Evolutionary conservation across 768 basidiomycete genomes (phyloP).

Genomic region (Nevesoporus exiguus): DNA sequence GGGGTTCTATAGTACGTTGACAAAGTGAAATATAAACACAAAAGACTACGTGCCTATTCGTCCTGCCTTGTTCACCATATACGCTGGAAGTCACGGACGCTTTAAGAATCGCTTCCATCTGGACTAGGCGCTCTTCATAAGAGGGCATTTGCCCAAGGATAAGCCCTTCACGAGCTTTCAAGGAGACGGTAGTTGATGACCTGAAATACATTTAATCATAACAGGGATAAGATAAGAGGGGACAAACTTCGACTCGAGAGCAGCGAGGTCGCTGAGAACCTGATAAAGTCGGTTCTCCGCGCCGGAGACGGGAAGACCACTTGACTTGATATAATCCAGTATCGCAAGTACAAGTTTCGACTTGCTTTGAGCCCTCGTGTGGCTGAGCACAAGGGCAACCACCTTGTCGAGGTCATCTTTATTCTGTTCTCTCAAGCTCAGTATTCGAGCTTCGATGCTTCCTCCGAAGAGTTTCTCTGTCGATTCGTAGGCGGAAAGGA

Average conservation of each 20-base stretch:
- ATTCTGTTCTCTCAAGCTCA: conserved; percentile 86
- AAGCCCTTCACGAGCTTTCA: conserved; percentile 96
- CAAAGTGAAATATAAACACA: not conserved
- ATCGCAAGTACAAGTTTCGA: conserved; percentile 81
- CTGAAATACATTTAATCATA: conserved; percentile 35
- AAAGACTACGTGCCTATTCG: conserved; percentile 47
- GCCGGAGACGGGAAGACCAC: conserved; percentile 70
- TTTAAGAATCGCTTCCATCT: conserved; percentile 94
- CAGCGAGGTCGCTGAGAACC: conserved; percentile 77
- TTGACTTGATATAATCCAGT: conserved; percentile 86
- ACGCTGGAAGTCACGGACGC: conserved; percentile 81
- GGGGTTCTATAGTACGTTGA: conserved; percentile 54
- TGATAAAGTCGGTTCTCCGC: conserved; percentile 70
- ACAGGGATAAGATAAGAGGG: not conserved
- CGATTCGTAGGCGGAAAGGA: conserved; percentile 75
- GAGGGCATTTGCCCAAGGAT: conserved; percentile 97
- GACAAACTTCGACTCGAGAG: conserved; percentile 82
- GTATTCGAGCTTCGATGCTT: conserved; percentile 88
- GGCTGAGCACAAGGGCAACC: conserved; percentile 82
- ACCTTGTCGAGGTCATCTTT: conserved; percentile 92
- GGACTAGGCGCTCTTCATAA: conserved; percentile 87
- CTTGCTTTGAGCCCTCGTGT: conserved; percentile 94
- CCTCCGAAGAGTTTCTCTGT: conserved; percentile 94
- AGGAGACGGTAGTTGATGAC: conserved; percentile 85
- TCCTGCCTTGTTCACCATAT: conserved; percentile 79